These are phyloP conservation scores for Penicillium sp. DNA, from an alignment of 2,329 filamentous ascomycete genomes.

Conservation along the genomic window DNA sequence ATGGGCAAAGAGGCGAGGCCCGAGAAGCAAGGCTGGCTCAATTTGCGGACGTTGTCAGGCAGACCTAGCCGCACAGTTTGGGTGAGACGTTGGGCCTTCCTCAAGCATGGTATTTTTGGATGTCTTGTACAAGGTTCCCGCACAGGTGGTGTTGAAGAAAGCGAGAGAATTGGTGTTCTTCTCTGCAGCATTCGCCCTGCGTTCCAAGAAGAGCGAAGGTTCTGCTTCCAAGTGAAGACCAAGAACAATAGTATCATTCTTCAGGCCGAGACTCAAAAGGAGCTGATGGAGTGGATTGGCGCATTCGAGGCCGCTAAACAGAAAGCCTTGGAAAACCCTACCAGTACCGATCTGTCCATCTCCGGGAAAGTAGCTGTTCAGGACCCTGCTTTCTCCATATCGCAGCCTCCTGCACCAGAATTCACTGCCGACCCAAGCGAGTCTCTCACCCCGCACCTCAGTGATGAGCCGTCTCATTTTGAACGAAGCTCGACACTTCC, in stretches of 20 bases:
- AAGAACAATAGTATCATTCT: slow-evolving; percentile 88
- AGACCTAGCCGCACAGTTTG: slow-evolving; percentile 90
- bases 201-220: slow-evolving; percentile 87
- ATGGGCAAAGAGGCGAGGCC: slow-evolving; percentile 50
- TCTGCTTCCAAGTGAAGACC: slow-evolving; percentile 98
- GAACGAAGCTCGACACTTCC: slow-evolving; percentile 68
- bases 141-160: slow-evolving; percentile 84
- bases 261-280: slow-evolving; percentile 87
- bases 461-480: slow-evolving; percentile 55
- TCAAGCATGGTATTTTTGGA: slow-evolving; percentile 93
- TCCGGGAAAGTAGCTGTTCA: slow-evolving; percentile 48
- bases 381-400: slow-evolving; percentile 87
- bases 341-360: slow-evolving; percentile 51
- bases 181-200: slow-evolving; percentile 91
- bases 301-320: slow-evolving; percentile 94
- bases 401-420: slow-evolving; percentile 81
- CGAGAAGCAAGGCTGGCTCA: slow-evolving; percentile 96
- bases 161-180: slow-evolving; percentile 91
- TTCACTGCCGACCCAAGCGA: slow-evolving; percentile 81
- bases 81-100: slow-evolving; percentile 92
- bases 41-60: slow-evolving; percentile 75
- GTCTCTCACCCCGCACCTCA: slow-evolving; percentile 57
- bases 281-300: slow-evolving; percentile 93
- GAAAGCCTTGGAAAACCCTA: slow-evolving; percentile 77
- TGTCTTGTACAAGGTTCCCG: slow-evolving; percentile 83